A percentile compares a stretch with the other conserved stretches of the same genome.
Conservation (phyloP, 495 filamentous ascomycete genomes). For the Cercophora newfieldiana region DNA sequence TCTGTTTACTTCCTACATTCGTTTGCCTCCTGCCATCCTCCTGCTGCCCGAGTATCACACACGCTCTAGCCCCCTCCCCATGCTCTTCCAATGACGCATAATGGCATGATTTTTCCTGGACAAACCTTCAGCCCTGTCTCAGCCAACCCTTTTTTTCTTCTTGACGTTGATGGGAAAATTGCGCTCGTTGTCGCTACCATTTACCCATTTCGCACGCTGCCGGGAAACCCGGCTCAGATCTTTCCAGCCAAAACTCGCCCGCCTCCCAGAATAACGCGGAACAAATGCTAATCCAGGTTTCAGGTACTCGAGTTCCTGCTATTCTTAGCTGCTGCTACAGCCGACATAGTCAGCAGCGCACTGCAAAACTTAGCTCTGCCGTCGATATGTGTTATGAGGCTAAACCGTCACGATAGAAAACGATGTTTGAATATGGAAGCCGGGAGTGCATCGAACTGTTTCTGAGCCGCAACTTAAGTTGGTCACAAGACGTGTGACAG, state of each 20-base stretch:
- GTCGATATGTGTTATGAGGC: slow-evolving; percentile 4
- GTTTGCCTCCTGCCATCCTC: slow-evolving; percentile 1
- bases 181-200: neutral
- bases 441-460: neutral
- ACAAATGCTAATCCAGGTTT: slow-evolving; percentile 8
- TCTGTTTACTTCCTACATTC: neutral
- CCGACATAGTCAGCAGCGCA: neutral
- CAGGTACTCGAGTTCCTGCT: slow-evolving; percentile 7
- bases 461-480: neutral
- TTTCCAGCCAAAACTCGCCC: neutral
- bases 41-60: neutral
- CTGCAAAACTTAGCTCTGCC: slow-evolving; percentile 3
- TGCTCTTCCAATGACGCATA: slow-evolving; percentile 9
- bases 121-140: slow-evolving; percentile 18
- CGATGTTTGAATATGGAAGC: neutral
- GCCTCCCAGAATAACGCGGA: slow-evolving; percentile 16
- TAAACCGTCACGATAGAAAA: neutral
- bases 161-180: neutral
- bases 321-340: slow-evolving; percentile 12
- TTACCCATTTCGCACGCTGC: slow-evolving; percentile 3
- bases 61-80: neutral
- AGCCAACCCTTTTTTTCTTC: neutral
- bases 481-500: neutral
- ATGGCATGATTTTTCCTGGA: slow-evolving; percentile 17
- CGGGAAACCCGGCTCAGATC: slow-evolving; percentile 6